Evolutionary conservation across 345 rosid species (phyloP).

Genomic region (Clausena lansium): DNA sequence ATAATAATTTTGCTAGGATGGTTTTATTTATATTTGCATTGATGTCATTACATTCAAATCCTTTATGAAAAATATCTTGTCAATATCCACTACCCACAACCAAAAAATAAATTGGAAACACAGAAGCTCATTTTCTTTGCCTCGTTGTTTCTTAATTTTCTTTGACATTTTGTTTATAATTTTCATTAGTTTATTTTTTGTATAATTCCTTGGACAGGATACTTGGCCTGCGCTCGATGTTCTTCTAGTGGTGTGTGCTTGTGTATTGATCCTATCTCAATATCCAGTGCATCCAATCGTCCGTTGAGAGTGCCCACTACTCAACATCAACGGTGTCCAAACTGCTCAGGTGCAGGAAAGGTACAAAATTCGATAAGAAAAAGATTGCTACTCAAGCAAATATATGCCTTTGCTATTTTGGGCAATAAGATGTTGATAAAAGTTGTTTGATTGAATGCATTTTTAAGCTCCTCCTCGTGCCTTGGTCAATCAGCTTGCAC

Average conservation of each 20-base stretch:
- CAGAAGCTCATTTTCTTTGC: neutral
- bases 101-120: neutral
- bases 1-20: neutral
- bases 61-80: neutral
- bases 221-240: conserved; percentile 92
- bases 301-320: conserved; percentile 60
- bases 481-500: neutral
- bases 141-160: neutral
- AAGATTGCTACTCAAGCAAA: neutral
- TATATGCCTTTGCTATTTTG: neutral
- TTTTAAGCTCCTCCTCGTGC: neutral
- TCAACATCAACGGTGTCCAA: conserved; percentile 61
- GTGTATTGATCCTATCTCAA: conserved; percentile 54
- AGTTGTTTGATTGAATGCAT: neutral
- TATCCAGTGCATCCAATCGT: conserved; percentile 41
- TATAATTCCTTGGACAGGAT: conserved; percentile 48
- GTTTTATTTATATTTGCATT: too few species aligned
- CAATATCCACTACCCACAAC: neutral
- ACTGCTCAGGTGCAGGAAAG: conserved; percentile 96
- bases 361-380: conserved; percentile 28
- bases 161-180: neutral
- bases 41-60: conserved; percentile 1
- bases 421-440: conserved; percentile 7
- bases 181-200: neutral
- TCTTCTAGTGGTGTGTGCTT: conserved; percentile 76